Base-by-base conservation (phyloP, 139 green algal genomes). In the Desmodesmus armatus region DNA sequence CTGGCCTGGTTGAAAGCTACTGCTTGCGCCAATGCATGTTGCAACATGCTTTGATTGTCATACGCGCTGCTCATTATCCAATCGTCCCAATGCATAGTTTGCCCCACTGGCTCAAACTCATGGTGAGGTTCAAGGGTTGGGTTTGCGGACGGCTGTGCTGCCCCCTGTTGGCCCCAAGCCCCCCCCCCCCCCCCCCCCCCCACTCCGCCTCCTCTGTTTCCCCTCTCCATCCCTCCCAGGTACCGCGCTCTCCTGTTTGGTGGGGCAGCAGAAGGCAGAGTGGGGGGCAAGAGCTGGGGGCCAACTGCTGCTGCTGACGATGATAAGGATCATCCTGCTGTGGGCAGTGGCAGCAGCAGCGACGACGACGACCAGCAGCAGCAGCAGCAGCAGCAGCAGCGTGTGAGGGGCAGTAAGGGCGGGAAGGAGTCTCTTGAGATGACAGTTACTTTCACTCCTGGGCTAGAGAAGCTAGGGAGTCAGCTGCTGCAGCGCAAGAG, bases 401-500 rank as follows among this genome's bases (percentile, higher is more conserved):
- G n/a, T n/a, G n/a, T n/a, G n/a, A n/a, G n/a, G n/a, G n/a, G n/a
- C 11, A 47, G n/a, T 41, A 70, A 80, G 41, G 72, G 15, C 29
- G 66, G 35, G 69, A 51, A 29, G 19, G 75, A 88, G 13, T 91
- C 43, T 27, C 88, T 94, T 76, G 94, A 96, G 53, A 95, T 96
- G 93, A 83, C 93, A 87, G 76, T 88, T 25, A 89, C 79, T 80
- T 96, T 89, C 67, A 90, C 78, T 29, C 82, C 91, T 13, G 96
- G 97, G 0, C 83, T 99, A 81, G 94, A 97, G 83, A 89, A 83
- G 27, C 87, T 99, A 62, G 92, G 91, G 0, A 74, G 94, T 55
- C 90, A 92, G 43, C 81, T 99, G 86, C 55, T 91, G 69, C 90
- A 90, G n/a, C 94, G 93, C 84, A 90, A 91, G 87, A 81, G 88